Base-by-base conservation (phyloP, 495 filamentous ascomycete species). In the Penicillium taxi region DNA sequence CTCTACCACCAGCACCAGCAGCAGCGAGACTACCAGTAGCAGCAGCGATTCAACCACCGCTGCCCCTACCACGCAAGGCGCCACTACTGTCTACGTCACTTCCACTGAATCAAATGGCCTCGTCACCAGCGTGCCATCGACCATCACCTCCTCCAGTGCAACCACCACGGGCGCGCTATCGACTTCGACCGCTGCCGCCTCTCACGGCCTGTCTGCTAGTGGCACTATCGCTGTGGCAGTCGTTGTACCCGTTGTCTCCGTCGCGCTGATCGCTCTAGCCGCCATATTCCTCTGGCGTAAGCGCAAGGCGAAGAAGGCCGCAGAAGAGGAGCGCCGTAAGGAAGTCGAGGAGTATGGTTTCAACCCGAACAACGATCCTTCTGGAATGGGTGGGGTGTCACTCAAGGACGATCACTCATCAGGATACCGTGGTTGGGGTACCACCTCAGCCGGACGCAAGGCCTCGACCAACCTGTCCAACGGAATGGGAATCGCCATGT, bases 301-400 rank as follows among this genome's bases (percentile, higher is more conserved):
- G 63, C 78, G 85, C 35, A 94, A 89, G 60, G 77, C 81, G 46
- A 77, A 80, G 25, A 94, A 84, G 64, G 80, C 80, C 27, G 80
- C 77, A n/a, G 84, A 85, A 48, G 91, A 95, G 45, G 77, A 86
- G 33, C 73, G 91, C 35, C 74, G 88, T 37, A 94, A 95, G 59
- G 93, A 96, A 54, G 84, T 94, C 2, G 90, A 96, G 56, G 91
- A 96, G 48, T 96, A 96, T 55, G 81, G 80, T 14, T 96, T 87
- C 67, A 96, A 96, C 55, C 91, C 90, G 6, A 96, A 96, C 60
- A 77, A 86, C 37, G 89, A 94, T 52, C 88, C 91, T 1, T 86
- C 88, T n/a, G 64, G 62, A 17, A 57, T 55, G 18, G 74, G 60
- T 29, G 72, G 64, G 31, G 74, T 70, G 41, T 56, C 64, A 5